Percentiles rank a stretch among this genome's conserved stretches.
These are phyloP conservation scores for Dillenia suffruticosa DNA, from an alignment of 164 flowering plant species.

Conservation along the genomic window DNA sequence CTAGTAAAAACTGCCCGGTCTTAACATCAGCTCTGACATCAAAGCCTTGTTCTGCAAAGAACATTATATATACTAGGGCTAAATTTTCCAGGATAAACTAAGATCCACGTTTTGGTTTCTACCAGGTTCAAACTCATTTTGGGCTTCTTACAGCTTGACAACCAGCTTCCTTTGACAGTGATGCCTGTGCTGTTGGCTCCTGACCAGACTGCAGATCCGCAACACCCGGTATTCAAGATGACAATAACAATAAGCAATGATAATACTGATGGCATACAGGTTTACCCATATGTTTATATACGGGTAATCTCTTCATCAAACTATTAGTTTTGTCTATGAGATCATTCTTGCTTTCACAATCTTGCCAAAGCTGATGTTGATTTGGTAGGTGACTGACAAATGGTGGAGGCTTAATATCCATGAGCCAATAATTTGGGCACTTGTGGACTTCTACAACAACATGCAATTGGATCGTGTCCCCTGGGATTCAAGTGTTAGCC, in stretches of 20 bases:
- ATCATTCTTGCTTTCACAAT: neutral
- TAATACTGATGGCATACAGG: conserved; percentile 66
- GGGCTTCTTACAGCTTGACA: conserved; percentile 86
- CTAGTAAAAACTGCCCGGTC: no score
- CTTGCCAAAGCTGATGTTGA: conserved; percentile 9
- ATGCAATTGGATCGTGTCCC: conserved; percentile 79
- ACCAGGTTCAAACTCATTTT: conserved; percentile 89
- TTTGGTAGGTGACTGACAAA: conserved; percentile 72
- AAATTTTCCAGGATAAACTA: neutral
- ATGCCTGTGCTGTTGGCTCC: conserved; percentile 95
- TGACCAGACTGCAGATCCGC: conserved; percentile 50
- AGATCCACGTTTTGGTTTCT: conserved; percentile 5
- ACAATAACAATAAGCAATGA: conserved; percentile 69
- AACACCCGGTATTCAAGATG: conserved; percentile 87
- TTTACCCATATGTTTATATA: conserved; percentile 78
- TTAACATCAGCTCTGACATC: no score
- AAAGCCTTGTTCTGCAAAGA: no score
- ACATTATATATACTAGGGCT: neutral
- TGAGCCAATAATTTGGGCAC: conserved; percentile 95
- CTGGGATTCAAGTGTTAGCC: conserved; percentile 46
- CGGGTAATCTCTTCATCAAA: conserved; percentile 47
- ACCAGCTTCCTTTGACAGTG: conserved; percentile 81
- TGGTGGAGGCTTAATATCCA: conserved; percentile 84
- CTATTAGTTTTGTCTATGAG: neutral
- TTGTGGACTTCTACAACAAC: conserved; percentile 62